Percentiles rank a stretch among this genome's conserved stretches.
These are phyloP conservation scores for Setaria viridis DNA, from an alignment of 202 grass and related monocot species.

Conservation along the genomic window DNA sequence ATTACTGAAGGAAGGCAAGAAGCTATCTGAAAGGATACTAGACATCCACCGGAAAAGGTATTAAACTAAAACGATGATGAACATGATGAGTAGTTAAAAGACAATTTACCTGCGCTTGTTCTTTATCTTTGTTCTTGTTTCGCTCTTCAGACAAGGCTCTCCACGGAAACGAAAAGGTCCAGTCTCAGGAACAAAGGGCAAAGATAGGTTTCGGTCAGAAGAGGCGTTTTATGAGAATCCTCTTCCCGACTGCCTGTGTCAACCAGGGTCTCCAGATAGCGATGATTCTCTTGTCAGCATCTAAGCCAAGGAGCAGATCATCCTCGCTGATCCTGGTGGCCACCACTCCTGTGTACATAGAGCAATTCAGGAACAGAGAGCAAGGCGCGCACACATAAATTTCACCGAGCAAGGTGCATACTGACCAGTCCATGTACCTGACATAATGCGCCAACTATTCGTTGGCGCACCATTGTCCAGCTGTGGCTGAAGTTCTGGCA, in stretches of 20 bases:
- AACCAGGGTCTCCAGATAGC: slow-evolving; percentile 33
- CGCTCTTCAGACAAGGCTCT: slow-evolving; percentile 79
- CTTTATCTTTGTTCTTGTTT: slow-evolving; percentile 29
- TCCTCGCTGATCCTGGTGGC: background rate
- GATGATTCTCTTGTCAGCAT: slow-evolving; percentile 39
- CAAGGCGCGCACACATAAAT: slow-evolving; percentile 2
- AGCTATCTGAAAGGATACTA: slow-evolving; percentile 62
- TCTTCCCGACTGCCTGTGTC: slow-evolving; percentile 90
- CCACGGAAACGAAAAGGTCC: slow-evolving; percentile 87
- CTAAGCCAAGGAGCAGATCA: background rate
- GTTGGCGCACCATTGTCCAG: slow-evolving; percentile 3
- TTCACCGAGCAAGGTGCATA: background rate
- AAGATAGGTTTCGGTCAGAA: slow-evolving; percentile 82
- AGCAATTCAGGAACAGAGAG: slow-evolving; percentile 11
- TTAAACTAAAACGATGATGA: background rate
- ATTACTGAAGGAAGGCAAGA: slow-evolving; percentile 66
- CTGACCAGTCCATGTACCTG: slow-evolving; percentile 16
- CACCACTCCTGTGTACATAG: slow-evolving; percentile 41
- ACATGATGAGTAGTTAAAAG: background rate
- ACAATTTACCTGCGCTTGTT: background rate
- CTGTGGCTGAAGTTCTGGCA: background rate
- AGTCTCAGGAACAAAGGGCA: slow-evolving; percentile 80
- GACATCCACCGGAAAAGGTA: slow-evolving; percentile 91
- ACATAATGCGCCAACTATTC: background rate
- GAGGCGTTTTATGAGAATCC: slow-evolving; percentile 99